phyloP scores from a whole-genome alignment of 345 rosid genomes.

The Syzygium aromaticum region DNA sequence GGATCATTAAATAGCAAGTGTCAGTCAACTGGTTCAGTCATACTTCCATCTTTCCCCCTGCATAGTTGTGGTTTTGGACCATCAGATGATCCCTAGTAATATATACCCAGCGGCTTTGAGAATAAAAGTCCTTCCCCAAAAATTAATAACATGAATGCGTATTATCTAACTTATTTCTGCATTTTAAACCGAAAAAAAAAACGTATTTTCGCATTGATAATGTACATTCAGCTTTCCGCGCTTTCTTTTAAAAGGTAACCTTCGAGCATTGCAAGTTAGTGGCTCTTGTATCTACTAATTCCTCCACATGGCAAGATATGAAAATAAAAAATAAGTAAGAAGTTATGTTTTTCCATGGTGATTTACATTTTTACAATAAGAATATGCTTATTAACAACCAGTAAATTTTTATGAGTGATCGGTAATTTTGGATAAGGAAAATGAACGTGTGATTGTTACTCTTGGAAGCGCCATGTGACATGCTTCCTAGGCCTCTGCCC shows the following conservation, averaged over 20 bases:
- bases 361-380: no score
- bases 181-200: no score
- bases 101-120: not conserved
- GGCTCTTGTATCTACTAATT: not conserved
- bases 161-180: not conserved
- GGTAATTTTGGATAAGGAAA: no score
- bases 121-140: not conserved
- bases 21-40: not conserved
- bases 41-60: not conserved
- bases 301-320: not conserved
- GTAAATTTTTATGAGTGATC: not conserved
- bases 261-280: not conserved
- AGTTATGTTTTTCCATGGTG: no score
- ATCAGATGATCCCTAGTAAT: not conserved
- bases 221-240: not conserved
- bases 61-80: no score
- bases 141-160: no score
- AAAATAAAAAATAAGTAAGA: not conserved
- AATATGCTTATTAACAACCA: no score
- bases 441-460: not conserved
- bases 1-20: not conserved
- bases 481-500: not conserved
- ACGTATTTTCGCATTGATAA: not conserved
- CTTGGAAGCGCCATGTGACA: not conserved
- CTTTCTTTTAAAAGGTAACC: not conserved